phyloP scores from a whole-genome alignment of 2,329 filamentous ascomycete genomes.

The Fusarium sp. region DNA sequence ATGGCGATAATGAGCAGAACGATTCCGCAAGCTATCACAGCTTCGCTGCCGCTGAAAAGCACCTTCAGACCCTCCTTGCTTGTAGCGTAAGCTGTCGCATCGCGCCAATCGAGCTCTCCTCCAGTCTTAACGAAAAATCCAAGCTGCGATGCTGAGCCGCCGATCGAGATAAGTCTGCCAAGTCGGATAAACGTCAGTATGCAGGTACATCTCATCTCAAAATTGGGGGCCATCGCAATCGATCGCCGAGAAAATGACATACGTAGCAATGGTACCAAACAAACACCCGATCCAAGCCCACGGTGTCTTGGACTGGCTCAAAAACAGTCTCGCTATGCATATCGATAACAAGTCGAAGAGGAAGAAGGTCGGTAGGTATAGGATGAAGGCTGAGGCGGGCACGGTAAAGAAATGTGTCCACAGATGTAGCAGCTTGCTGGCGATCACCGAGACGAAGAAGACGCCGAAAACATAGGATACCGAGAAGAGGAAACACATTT shows the following conservation, averaged over 20 bases:
- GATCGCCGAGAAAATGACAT: slow-evolving; percentile 15
- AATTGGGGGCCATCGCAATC: background rate
- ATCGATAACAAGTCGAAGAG: slow-evolving; percentile 41
- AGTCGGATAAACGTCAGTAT: slow-evolving; percentile 4
- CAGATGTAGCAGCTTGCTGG: slow-evolving; percentile 43
- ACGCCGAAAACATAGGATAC: slow-evolving; percentile 42
- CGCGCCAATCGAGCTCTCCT: slow-evolving; percentile 46
- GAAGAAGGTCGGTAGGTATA: slow-evolving; percentile 45
- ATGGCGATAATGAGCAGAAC: slow-evolving; percentile 37
- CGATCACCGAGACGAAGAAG: slow-evolving; percentile 42
- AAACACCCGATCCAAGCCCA: slow-evolving; percentile 32
- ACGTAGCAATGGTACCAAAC: slow-evolving; percentile 39
- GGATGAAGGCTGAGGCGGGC: slow-evolving; percentile 40
- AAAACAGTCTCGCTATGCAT: slow-evolving; percentile 36
- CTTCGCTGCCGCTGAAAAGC: slow-evolving; percentile 42
- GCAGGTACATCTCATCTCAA: background rate
- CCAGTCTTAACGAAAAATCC: slow-evolving; percentile 45
- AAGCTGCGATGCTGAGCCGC: slow-evolving; percentile 44
- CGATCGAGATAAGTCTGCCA: slow-evolving; percentile 38
- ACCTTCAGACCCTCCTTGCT: slow-evolving; percentile 45
- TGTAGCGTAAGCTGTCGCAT: slow-evolving; percentile 42
- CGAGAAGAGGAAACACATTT: slow-evolving; percentile 34
- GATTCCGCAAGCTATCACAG: slow-evolving; percentile 35
- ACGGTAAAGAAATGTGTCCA: slow-evolving; percentile 40
- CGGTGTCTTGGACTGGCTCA: slow-evolving; percentile 34